A percentile compares a stretch with the other conserved stretches of the same genome.
Evolutionary conservation across 2,329 filamentous ascomycete species (phyloP).

Genomic region (Raffaelea arxii): DNA sequence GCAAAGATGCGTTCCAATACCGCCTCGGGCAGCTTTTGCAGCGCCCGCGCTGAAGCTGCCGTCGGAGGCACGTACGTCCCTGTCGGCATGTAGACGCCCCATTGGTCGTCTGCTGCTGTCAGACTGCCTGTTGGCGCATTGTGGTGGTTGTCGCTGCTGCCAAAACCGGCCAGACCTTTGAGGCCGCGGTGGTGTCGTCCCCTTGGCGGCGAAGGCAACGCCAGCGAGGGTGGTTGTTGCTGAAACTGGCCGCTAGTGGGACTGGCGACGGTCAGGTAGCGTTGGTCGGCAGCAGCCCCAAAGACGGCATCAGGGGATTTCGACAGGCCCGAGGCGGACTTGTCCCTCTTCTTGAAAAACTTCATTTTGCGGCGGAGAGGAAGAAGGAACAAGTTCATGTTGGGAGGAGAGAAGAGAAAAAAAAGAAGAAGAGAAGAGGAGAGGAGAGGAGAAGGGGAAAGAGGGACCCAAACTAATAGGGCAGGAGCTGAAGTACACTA

Average conservation of each 20-base stretch:
- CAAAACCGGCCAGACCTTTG: constrained; percentile 4
- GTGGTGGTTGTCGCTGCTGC: background rate
- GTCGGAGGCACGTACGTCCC: constrained; percentile 14
- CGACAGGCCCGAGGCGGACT: constrained; percentile 10
- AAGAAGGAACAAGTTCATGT: constrained; percentile 5
- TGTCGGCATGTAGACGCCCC: background rate
- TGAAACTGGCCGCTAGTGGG: constrained; percentile 5
- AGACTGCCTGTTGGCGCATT: background rate
- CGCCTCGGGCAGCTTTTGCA: constrained; percentile 51
- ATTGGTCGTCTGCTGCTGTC: constrained; percentile 1
- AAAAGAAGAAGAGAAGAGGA: background rate
- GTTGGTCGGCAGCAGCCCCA: constrained; percentile 10
- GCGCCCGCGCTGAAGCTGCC: constrained; percentile 28
- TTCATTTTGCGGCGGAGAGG: constrained; percentile 19
- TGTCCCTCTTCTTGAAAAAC: constrained; percentile 24
- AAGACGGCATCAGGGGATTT: background rate
- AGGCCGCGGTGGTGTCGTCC: constrained; percentile 6
- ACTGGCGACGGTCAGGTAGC: constrained; percentile 16
- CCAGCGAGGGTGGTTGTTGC: background rate
- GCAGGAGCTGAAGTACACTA: no score
- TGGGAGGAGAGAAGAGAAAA: background rate
- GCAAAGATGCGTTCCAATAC: constrained; percentile 70
- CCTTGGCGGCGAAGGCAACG: background rate
- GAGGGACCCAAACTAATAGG: background rate
- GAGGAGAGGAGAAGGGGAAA: background rate